These are phyloP conservation scores for Xylaria castorea DNA, from an alignment of 495 filamentous ascomycete species.

Conservation along the genomic window DNA sequence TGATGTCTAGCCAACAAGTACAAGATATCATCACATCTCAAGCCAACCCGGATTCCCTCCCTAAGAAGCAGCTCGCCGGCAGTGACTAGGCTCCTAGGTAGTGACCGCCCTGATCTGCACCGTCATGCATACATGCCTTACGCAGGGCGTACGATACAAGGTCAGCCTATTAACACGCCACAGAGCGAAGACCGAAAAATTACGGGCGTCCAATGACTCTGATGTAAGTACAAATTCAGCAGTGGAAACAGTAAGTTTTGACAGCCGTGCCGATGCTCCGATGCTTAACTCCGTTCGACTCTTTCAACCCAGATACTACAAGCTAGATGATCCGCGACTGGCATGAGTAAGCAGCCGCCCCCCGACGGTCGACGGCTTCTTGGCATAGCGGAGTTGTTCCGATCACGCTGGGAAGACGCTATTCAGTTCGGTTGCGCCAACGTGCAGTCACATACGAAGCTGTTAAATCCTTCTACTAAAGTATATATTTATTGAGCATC, in stretches of 20 bases:
- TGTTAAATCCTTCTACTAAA: neutral
- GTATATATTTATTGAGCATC: neutral
- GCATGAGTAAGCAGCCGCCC: too few species aligned
- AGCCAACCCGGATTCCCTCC: too few species aligned
- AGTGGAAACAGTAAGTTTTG: neutral
- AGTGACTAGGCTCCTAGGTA: neutral
- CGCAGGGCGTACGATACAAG: neutral
- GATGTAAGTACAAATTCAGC: neutral
- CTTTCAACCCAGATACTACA: neutral
- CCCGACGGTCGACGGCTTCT: neutral
- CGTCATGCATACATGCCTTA: neutral
- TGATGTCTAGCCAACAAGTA: too few species aligned
- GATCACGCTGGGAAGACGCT: neutral
- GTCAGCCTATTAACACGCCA: neutral
- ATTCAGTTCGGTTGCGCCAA: neutral
- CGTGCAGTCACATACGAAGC: too few species aligned
- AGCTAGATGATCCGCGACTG: neutral
- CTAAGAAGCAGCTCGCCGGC: neutral
- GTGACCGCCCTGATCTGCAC: neutral
- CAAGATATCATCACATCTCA: too few species aligned
- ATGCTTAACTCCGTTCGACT: neutral
- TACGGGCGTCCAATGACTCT: neutral
- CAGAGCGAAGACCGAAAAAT: neutral
- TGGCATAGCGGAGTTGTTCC: neutral
- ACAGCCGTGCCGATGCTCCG: neutral